Base-by-base conservation (phyloP, 352 stramenopile genomes). In the Globisporangium ultimum region DNA sequence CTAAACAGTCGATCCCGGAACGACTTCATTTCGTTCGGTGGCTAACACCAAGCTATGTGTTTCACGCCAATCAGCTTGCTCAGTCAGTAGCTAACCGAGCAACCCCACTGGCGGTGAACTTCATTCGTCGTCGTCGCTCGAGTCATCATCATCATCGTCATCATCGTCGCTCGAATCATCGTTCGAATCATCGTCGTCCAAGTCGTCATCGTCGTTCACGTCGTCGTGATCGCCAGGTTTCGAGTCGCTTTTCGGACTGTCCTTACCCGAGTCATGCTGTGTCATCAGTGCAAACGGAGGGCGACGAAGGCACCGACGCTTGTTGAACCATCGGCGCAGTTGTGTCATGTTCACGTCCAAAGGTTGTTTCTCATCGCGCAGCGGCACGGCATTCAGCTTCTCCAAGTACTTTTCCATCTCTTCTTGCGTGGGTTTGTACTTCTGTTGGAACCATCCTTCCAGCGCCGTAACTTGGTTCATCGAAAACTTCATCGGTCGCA, bases 281-380 rank as follows among this genome's bases (percentile, higher is more conserved):
- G 81, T 88, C 84, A 94, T 90, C n/a, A 94, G 66, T 12, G 84
- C 82, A 67, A 91, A 91, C 32, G 84, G 84, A 46, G 84, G 84
- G 15, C 82, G 84, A 34, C 84, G 82, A 32, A 94, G 75, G 72
- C 84, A 94, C 34, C 84, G 80, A 21, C 84, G 71, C 66, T 94
- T 94, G 65, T 94, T 94, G 52, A 94, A 94, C 84, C 84, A 94
- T 20, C 84, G 74, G 38, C 84, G 72, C 32, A 94, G 55, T 63
- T 94, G 84, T 48, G 84, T 94, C 82, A 94, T 94, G 72, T 81
- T 94, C 52, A 94, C 82, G 47, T 94, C 82, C 55, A 91, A 67
- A 1, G 66, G 67, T 49, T 94, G 84, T 67, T 91, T 89, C 48
- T 87, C 73, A 24, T 94, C 84, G 13, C 82, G 82, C 34, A 94